Base-by-base conservation (phyloP, 768 basidiomycete genomes). In the Pulveroboletus sp. region DNA sequence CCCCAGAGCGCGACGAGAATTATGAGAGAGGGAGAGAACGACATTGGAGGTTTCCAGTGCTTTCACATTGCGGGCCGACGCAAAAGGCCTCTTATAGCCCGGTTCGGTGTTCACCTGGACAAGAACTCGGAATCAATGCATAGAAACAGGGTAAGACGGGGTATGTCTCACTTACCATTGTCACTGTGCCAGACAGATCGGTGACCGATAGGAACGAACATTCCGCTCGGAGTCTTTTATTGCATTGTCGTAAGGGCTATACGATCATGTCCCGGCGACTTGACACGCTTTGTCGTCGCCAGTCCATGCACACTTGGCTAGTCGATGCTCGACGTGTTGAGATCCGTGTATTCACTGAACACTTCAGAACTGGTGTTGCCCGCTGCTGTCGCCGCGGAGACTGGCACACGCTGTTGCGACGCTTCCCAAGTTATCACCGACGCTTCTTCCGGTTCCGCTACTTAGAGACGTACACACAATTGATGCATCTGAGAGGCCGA, bases 1-100 rank as follows among this genome's bases (percentile, higher is more conserved):
- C 52, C 57, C 46, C 52, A 68, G 41, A 66, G 52, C 1, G 50
- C 66, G 26, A 65, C 49, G 30, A 66, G 50, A 24, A 53, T 26
- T 1, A 52, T 41, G 37, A 66, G 39, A 14, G 47, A 9, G 37
- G 43, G 42, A 43, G 55, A 51, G 31, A 60, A 17, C 17, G 52
- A 43, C 63, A 64, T 64, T 12, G 49, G 31, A 41, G 12, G 33
- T 2, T 43, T 43, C 15, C 30, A 31, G n/a, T 10, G 21, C 27
- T 46, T 43, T 39, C 42, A 37, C 54, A 57, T 57, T 6, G 30
- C 14, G 35, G 41, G 8, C 3, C 30, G 26, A 39, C 32, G 5
- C 7, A 15, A 27, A 35, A 8, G 15, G 30, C 24, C 12, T 59
- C 51, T 62, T 63, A 63, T 63, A 61, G 35, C 24, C 15, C 2